A percentile compares a stretch with the other conserved stretches of the same genome.
Conservation (phyloP, 371 early-diverging fungal species). For the Smittium culicis region DNA sequence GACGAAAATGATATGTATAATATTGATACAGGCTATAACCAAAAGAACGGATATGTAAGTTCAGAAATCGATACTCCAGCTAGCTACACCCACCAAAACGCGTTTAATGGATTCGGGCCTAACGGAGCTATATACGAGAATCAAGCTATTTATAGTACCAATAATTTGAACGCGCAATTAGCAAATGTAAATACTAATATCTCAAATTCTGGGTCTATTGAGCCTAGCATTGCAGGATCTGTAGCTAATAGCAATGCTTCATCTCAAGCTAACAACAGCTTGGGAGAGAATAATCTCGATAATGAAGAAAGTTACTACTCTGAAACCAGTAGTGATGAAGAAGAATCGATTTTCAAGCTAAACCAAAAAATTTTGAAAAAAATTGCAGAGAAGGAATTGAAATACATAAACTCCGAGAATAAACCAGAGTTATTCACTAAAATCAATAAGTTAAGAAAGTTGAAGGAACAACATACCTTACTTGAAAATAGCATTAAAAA, state of each 20-base stretch:
- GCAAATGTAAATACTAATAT: background rate
- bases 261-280: background rate
- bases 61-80: background rate
- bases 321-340: background rate
- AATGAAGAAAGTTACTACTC: too few relatives aligned
- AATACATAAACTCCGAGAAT: background rate
- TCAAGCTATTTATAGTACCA: background rate
- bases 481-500: background rate
- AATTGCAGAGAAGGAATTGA: background rate
- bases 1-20: background rate
- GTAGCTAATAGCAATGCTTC: background rate
- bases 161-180: background rate
- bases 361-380: background rate
- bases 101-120: background rate
- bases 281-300: background rate
- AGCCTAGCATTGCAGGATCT: background rate
- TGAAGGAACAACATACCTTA: background rate
- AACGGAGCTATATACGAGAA: background rate
- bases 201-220: background rate
- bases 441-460: background rate
- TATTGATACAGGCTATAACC: background rate
- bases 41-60: background rate
- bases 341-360: background rate
- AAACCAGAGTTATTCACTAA: background rate
- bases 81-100: background rate